Percentiles rank a stretch among this genome's conserved stretches.
Conservation (phyloP, 257 asterid species). For the Apocynum venetum region DNA sequence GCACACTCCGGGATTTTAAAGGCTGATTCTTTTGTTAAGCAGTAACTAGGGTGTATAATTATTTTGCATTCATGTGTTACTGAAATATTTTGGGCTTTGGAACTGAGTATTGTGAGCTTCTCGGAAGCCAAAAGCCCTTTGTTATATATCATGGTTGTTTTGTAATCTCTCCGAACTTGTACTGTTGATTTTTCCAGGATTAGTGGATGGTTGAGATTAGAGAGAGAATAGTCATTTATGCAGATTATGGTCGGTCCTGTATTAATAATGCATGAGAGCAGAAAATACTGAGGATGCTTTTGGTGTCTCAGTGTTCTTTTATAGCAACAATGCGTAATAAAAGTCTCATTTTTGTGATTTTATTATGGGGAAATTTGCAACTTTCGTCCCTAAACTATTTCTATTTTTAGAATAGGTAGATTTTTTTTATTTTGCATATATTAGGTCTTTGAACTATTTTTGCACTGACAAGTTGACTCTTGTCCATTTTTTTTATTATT, state of each 20-base stretch:
- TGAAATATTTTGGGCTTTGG: neutral
- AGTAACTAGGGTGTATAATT: neutral
- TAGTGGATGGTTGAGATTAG: neutral
- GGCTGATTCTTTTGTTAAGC: slow-evolving; percentile 5
- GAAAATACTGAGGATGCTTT: neutral
- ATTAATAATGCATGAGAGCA: neutral
- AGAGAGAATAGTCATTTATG: neutral
- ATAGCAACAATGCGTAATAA: neutral
- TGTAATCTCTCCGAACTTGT: neutral
- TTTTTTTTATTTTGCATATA: no score
- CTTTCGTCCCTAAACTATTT: no score
- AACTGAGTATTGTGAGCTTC: neutral
- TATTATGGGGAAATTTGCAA: neutral
- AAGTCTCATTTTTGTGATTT: neutral
- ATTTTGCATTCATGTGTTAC: neutral
- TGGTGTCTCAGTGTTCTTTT: neutral
- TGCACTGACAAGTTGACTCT: no score
- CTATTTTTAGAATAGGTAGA: neutral
- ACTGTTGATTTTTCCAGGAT: neutral
- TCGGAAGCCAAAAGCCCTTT: neutral
- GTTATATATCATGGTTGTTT: neutral
- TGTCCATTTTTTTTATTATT: no score
- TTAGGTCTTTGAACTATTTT: no score
- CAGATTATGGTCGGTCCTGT: neutral
- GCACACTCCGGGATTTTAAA: neutral